phyloP scores from a whole-genome alignment of 441 rosid species.

The Erodium moschatum region DNA sequence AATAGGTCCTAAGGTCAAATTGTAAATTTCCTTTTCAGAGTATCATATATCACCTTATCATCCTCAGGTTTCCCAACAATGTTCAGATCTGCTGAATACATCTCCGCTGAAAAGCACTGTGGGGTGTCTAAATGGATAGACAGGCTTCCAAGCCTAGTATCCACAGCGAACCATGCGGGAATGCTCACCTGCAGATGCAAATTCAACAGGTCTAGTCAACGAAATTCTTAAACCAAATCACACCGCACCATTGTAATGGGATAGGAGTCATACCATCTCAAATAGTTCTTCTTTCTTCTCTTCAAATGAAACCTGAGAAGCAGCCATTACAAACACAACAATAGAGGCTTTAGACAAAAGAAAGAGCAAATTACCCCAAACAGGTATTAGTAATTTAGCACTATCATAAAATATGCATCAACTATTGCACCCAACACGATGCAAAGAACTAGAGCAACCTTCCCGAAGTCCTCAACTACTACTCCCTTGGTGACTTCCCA shows the following conservation, averaged over 20 bases:
- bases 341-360: background rate
- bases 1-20: background rate
- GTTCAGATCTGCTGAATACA: conserved; percentile 92
- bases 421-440: background rate
- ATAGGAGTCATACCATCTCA: conserved; percentile 62
- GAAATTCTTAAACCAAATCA: background rate
- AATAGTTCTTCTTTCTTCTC: conserved; percentile 80
- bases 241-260: conserved; percentile 1
- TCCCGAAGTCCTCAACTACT: conserved; percentile 81
- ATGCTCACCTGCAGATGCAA: conserved; percentile 64
- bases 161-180: conserved; percentile 96
- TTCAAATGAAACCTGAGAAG: conserved; percentile 66
- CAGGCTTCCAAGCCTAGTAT: conserved; percentile 92
- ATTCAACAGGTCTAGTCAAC: conserved; percentile 18
- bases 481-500: conserved; percentile 90
- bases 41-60: conserved; percentile 57
- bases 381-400: background rate
- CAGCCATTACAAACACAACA: conserved; percentile 15
- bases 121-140: conserved; percentile 95
- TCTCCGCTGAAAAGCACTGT: conserved; percentile 98
- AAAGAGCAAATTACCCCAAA: background rate
- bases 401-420: background rate
- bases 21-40: background rate
- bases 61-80: conserved; percentile 94
- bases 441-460: conserved; percentile 39